These are phyloP conservation scores for Eucalyptus globulus DNA, from an alignment of 345 rosid species.

Conservation along the genomic window DNA sequence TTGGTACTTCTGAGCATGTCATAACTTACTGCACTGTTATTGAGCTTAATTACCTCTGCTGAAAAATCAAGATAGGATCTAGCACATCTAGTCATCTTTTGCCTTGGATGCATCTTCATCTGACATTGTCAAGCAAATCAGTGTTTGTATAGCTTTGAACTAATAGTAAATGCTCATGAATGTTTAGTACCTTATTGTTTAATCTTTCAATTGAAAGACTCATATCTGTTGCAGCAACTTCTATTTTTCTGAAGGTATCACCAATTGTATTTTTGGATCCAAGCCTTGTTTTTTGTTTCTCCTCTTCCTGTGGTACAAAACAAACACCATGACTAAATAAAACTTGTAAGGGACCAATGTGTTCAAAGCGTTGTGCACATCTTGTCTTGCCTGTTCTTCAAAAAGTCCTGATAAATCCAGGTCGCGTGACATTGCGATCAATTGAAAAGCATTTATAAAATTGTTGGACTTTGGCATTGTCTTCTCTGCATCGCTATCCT, in stretches of 20 bases:
- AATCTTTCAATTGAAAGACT: slow-evolving; percentile 53
- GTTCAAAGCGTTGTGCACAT: slow-evolving; percentile 7
- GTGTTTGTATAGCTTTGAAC: not conserved
- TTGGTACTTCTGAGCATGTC: not conserved
- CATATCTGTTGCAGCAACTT: slow-evolving; percentile 68
- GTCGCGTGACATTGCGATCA: slow-evolving; percentile 90
- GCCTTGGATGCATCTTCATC: slow-evolving; percentile 63
- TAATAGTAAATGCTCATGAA: not conserved
- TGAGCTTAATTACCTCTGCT: slow-evolving; percentile 44
- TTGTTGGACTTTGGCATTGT: slow-evolving; percentile 34
- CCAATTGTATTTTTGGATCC: slow-evolving; percentile 62
- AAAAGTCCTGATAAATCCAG: slow-evolving; percentile 92
- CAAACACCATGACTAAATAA: not conserved
- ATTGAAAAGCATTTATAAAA: slow-evolving; percentile 80
- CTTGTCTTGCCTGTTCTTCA: slow-evolving; percentile 55
- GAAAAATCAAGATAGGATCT: slow-evolving; percentile 57
- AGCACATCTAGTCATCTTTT: slow-evolving; percentile 38
- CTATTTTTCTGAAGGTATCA: slow-evolving; percentile 76
- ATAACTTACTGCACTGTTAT: not conserved
- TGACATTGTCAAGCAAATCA: not conserved
- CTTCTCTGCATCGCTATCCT: slow-evolving; percentile 40
- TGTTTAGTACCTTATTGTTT: slow-evolving; percentile 44
- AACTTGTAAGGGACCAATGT: not conserved
- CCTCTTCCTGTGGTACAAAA: slow-evolving; percentile 36
- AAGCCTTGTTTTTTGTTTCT: slow-evolving; percentile 49